Conservation (phyloP, 768 basidiomycete genomes). For the Rhodotorula paludigena region DNA sequence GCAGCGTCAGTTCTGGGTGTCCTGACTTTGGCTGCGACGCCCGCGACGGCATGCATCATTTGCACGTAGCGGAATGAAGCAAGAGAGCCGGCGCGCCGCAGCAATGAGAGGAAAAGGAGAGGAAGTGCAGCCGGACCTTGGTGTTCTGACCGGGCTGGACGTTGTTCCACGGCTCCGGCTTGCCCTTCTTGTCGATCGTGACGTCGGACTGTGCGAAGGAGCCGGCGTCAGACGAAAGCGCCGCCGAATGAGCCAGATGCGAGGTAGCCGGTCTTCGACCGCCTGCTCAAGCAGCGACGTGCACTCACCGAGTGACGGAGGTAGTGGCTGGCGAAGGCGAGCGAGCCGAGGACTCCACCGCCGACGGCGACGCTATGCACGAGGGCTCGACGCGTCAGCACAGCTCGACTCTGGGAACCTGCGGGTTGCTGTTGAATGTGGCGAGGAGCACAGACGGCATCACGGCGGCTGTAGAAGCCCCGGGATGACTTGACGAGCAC, state of each 20-base stretch:
- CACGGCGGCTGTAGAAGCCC: too few species aligned
- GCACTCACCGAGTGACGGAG: not conserved
- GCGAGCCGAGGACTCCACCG: not conserved
- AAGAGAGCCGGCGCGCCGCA: too few species aligned
- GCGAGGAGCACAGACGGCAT: too few species aligned
- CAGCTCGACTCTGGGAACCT: not conserved
- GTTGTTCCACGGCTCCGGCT: constrained; percentile 1
- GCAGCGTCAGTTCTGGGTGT: not conserved
- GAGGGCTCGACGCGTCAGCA: not conserved
- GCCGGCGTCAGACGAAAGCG: too few species aligned
- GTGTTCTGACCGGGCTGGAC: constrained; percentile 1
- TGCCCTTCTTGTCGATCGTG: not conserved
- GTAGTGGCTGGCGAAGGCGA: not conserved
- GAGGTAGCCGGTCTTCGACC: too few species aligned
- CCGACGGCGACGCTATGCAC: constrained; percentile 2
- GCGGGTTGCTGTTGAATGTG: not conserved
- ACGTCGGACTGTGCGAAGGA: not conserved
- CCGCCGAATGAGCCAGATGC: too few species aligned
- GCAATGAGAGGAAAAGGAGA: too few species aligned
- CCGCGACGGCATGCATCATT: too few species aligned
- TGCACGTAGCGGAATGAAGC: too few species aligned
- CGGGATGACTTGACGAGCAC: too few species aligned
- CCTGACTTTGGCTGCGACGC: too few species aligned
- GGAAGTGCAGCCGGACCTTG: not conserved
- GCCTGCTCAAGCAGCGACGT: not conserved